Conservation (phyloP, 768 basidiomycete species). For the Leccinum uliginosum region DNA sequence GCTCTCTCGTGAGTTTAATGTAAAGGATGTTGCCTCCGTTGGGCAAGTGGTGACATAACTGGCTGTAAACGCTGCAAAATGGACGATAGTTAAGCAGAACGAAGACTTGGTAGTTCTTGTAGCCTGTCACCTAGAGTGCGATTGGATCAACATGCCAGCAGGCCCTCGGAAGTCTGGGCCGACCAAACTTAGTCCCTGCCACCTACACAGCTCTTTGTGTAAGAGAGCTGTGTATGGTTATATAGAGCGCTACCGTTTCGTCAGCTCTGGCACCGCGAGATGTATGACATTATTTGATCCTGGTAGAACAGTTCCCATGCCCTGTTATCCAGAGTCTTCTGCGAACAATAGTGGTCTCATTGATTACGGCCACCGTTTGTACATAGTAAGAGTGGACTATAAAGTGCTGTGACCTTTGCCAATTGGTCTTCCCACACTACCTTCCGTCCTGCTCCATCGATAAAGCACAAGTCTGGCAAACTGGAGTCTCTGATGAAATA, state of each 20-base stretch:
- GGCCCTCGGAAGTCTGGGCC: background rate
- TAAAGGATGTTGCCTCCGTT: background rate
- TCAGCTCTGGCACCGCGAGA: background rate
- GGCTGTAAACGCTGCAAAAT: no score
- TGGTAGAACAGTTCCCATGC: background rate
- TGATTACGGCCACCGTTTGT: constrained; percentile 8
- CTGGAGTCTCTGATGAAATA: constrained; percentile 10
- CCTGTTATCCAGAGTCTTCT: background rate
- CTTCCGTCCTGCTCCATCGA: constrained; percentile 9
- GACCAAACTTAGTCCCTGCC: background rate
- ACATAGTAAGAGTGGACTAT: constrained; percentile 7
- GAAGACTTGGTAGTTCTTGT: background rate
- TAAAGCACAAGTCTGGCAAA: constrained; percentile 7
- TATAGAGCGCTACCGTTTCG: background rate
- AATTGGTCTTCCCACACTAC: constrained; percentile 17
- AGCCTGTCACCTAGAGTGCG: background rate
- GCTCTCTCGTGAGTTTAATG: background rate
- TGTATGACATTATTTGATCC: background rate
- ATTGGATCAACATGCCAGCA: background rate
- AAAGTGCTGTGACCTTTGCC: constrained; percentile 6
- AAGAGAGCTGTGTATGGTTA: constrained; percentile 5
- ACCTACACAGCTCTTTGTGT: background rate
- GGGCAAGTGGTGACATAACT: background rate
- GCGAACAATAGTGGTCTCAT: constrained; percentile 2
- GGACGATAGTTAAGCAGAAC: background rate